Evolutionary conservation across 2,329 filamentous ascomycete genomes (phyloP).

Genomic region (Raffaelea arxii): DNA sequence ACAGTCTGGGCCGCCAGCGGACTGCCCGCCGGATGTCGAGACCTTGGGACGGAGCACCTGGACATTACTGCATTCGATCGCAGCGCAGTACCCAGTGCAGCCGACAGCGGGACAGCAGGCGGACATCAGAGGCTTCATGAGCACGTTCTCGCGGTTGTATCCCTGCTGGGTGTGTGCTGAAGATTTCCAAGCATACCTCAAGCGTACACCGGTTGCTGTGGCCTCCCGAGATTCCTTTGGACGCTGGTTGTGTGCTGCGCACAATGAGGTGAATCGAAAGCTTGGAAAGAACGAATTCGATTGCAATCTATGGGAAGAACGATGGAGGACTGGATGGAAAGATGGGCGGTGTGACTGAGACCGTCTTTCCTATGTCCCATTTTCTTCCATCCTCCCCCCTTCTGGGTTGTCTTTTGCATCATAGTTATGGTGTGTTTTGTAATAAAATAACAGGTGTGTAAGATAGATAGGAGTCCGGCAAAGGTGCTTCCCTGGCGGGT

Average conservation of each 20-base stretch:
- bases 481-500: too few species aligned
- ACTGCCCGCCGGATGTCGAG: conserved; percentile 89
- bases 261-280: conserved; percentile 83
- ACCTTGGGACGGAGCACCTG: conserved; percentile 77
- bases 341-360: conserved; percentile 50
- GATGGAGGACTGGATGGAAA: conserved; percentile 86
- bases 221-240: conserved; percentile 61
- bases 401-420: too few species aligned
- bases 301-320: conserved; percentile 82
- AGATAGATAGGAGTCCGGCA: too few species aligned
- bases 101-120: conserved; percentile 61
- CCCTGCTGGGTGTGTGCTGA: conserved; percentile 94
- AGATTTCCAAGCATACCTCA: conserved; percentile 79
- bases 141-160: conserved; percentile 75
- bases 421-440: too few species aligned
- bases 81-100: conserved; percentile 68
- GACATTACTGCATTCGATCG: conserved; percentile 88
- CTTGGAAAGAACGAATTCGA: conserved; percentile 87
- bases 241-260: conserved; percentile 73
- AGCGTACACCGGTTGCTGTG: conserved; percentile 54
- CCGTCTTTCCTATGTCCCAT: too few species aligned
- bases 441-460: too few species aligned
- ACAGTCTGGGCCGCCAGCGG: conserved; percentile 33
- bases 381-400: too few species aligned
- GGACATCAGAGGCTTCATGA: conserved; percentile 70